Conservation (phyloP, 2,329 filamentous ascomycete genomes). For the Arthrobotrys sphaeroides region DNA sequence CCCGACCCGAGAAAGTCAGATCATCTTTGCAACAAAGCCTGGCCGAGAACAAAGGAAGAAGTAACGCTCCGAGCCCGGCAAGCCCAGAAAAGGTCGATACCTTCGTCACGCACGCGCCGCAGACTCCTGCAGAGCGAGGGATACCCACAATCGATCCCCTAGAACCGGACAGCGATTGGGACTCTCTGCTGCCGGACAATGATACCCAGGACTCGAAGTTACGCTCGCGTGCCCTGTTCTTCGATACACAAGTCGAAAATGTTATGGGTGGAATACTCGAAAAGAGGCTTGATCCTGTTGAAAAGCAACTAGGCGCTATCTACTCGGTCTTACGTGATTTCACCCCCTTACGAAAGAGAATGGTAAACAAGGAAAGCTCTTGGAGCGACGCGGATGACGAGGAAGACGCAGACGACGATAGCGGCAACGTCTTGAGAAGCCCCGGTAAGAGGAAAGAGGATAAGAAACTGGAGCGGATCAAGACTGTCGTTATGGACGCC, state of each 20-base stretch:
- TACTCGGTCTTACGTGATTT: constrained; percentile 73
- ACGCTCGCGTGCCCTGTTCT: constrained; percentile 82
- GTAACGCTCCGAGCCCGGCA: constrained; percentile 53
- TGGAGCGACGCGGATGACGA: constrained; percentile 96
- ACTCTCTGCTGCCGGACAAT: constrained; percentile 80
- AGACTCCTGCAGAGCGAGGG: constrained; percentile 61
- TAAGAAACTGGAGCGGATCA: constrained; percentile 82
- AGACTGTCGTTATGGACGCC: constrained; percentile 72
- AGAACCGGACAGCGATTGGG: constrained; percentile 87
- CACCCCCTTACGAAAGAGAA: constrained; percentile 66
- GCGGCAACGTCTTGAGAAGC: constrained; percentile 62
- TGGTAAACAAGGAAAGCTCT: constrained; percentile 67
- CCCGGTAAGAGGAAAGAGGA: constrained; percentile 76
- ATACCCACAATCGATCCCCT: constrained; percentile 72
- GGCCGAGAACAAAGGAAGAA: constrained; percentile 17
- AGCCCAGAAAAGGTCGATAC: constrained; percentile 63
- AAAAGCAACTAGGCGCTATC: constrained; percentile 79
- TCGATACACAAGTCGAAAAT: constrained; percentile 88
- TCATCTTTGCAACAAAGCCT: not conserved
- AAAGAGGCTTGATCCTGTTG: constrained; percentile 79
- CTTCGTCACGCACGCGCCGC: constrained; percentile 45
- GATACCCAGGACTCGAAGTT: constrained; percentile 78
- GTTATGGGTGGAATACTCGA: constrained; percentile 81
- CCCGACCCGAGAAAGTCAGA: constrained; percentile 43
- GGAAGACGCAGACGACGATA: constrained; percentile 73